A percentile compares a stretch with the other conserved stretches of the same genome.
Evolutionary conservation across 192 early-diverging fungal species (phyloP).

Genomic region (Coemansia reversa): DNA sequence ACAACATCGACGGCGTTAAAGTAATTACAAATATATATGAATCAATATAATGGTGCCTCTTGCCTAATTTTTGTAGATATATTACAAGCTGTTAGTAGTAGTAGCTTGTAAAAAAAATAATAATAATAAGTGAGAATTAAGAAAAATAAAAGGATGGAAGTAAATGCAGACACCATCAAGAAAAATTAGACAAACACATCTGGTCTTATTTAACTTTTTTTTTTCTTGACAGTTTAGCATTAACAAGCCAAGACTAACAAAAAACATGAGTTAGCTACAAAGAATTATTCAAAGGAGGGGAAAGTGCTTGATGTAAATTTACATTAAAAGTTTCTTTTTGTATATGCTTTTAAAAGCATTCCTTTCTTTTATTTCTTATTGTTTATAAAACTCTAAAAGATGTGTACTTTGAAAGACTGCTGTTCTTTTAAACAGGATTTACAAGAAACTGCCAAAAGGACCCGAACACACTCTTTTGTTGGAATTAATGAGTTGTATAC

Average conservation of each 20-base stretch:
- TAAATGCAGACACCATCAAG: neutral
- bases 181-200: too few relatives aligned
- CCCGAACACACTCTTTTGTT: neutral
- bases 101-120: neutral
- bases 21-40: neutral
- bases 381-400: neutral
- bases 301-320: neutral
- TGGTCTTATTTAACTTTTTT: neutral
- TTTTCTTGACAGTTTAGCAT: neutral
- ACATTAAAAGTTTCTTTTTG: neutral
- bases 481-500: neutral
- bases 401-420: neutral
- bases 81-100: neutral
- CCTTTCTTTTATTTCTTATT: neutral
- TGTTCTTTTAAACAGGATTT: neutral
- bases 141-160: neutral
- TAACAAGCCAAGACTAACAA: neutral
- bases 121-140: neutral
- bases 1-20: neutral
- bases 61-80: neutral
- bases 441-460: neutral
- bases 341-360: neutral
- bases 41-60: neutral
- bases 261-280: neutral
- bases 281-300: neutral